Evolutionary conservation across 805 yeast species (phyloP), one percentile per base, ranked within the genome.

Genomic region (Starmera quercuum): DNA sequence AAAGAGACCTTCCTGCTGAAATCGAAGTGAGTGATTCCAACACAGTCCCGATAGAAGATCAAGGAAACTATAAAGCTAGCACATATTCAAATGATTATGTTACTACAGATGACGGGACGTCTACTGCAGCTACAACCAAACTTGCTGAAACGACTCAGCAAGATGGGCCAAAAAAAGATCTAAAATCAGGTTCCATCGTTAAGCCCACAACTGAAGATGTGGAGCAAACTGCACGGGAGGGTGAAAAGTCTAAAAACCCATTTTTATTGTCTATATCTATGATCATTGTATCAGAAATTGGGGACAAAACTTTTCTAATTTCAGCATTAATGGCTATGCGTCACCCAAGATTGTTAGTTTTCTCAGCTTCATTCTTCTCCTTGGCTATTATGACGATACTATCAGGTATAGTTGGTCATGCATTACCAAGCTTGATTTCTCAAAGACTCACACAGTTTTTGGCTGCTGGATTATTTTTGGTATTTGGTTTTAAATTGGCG

Each of bases 251-350:
- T 7, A 29, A 26, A 13, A 34, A 43, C 11, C 58, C 94, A 4
- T 81, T 92, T 46, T 47, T 83, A 38, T 75, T 90, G 79, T 75
- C 97, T 2, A 63, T 79, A 22, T 74, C 90, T 12, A 92, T 92
- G 98, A 92, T 92, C 51, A 63, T 84, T 21, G 83, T 87, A n/a
- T 83, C 95, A 20, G 99, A 92, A 59, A 81, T 92, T 38, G 98
- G 98, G 39, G 99, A 92, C 58, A 92, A 92, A 63, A 92, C 99
- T 0, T 92, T 92, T 54, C 70, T 92, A 44, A 86, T 92, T 48
- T 97, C 98, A 23, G 97, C 97, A 2, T 68, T 92, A 44, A 88
- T 92, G 96, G 95, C 97, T 20, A 92, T 92, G 97, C 83, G 85
- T 54, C 80, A 87, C 59, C 75, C 88, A 14, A 72, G 94, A 49